Conservation (phyloP, 139 green algal species). For the Yamagishiella unicocca region DNA sequence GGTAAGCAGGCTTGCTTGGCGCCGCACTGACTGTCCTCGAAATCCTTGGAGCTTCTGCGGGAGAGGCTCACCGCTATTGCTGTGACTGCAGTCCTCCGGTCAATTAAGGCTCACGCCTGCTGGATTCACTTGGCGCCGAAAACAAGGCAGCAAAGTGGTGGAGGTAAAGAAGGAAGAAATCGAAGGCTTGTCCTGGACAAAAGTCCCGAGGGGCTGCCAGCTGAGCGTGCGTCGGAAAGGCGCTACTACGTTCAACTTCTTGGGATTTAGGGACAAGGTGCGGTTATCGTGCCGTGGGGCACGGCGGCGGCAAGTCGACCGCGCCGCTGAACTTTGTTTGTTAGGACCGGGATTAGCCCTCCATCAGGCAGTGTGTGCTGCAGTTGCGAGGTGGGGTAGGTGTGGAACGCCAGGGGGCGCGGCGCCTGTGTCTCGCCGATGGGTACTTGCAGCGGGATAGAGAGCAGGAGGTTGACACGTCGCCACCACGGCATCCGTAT, state of each 20-base stretch:
- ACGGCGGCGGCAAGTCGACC: too few species aligned
- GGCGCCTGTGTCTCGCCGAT: too few species aligned
- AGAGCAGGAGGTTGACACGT: too few species aligned
- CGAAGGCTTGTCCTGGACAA: slow-evolving; percentile 73
- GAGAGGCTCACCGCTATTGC: not conserved
- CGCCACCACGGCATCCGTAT: too few species aligned
- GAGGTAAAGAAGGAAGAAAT: slow-evolving; percentile 78
- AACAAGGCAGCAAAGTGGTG: slow-evolving; percentile 63
- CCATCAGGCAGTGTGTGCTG: too few species aligned
- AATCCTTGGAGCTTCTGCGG: not conserved
- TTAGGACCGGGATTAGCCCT: too few species aligned
- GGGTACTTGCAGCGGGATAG: too few species aligned
- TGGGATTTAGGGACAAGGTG: slow-evolving; percentile 83
- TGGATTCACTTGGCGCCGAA: slow-evolving; percentile 69
- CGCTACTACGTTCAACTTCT: slow-evolving; percentile 69
- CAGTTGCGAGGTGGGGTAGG: too few species aligned
- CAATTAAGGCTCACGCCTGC: slow-evolving; percentile 54
- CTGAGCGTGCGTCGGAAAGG: slow-evolving; percentile 70
- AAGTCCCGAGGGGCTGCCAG: slow-evolving; percentile 67
- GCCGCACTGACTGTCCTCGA: not conserved
- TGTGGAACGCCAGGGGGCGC: too few species aligned
- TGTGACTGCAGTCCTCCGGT: slow-evolving; percentile 57
- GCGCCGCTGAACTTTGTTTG: too few species aligned
- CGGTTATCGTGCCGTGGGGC: not conserved
- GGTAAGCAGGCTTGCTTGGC: not conserved